A percentile compares a stretch with the other conserved stretches of the same genome.
Evolutionary conservation across 2,329 filamentous ascomycete genomes (phyloP).

Genomic region (Calonectria fujianensis): DNA sequence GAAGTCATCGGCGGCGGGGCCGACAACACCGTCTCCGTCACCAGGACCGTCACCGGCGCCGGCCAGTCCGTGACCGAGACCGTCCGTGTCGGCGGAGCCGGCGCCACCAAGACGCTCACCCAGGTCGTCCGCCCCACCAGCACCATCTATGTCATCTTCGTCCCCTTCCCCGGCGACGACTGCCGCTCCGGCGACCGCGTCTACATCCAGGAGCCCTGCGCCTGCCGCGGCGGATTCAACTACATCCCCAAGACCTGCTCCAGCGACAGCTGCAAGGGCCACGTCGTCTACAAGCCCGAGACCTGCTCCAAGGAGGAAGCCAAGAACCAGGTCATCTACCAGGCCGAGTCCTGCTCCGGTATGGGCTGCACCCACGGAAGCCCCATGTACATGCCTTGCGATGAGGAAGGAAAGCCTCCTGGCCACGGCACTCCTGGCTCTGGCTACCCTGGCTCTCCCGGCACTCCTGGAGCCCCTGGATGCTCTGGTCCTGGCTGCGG

Average conservation of each 20-base stretch:
- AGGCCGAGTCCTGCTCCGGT: conserved; percentile 44
- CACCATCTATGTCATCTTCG: conserved; percentile 47
- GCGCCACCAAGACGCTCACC: conserved; percentile 46
- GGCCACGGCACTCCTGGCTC: conserved; percentile 26
- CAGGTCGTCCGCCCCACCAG: conserved; percentile 42
- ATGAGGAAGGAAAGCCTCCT: conserved; percentile 36
- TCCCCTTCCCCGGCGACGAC: conserved; percentile 43
- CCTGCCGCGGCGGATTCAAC: conserved; percentile 46
- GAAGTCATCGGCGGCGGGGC: not conserved
- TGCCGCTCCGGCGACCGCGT: conserved; percentile 45
- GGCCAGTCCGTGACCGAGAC: conserved; percentile 9
- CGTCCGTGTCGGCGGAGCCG: conserved; percentile 41
- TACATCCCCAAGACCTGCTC: conserved; percentile 49
- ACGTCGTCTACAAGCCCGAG: conserved; percentile 53
- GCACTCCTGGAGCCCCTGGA: not conserved
- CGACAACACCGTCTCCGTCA: not conserved
- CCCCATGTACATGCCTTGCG: conserved; percentile 50
- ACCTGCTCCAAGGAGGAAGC: conserved; percentile 32
- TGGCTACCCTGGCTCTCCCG: conserved; percentile 32
- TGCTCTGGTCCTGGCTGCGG: not conserved
- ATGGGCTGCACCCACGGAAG: not conserved
- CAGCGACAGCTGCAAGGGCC: conserved; percentile 42
- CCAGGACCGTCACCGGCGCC: not conserved
- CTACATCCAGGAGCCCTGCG: conserved; percentile 47
- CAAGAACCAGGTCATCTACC: conserved; percentile 20